Evolutionary conservation across 225 moss, liverwort and hornwort species (phyloP).

Genomic region (Takakia lepidozioides): DNA sequence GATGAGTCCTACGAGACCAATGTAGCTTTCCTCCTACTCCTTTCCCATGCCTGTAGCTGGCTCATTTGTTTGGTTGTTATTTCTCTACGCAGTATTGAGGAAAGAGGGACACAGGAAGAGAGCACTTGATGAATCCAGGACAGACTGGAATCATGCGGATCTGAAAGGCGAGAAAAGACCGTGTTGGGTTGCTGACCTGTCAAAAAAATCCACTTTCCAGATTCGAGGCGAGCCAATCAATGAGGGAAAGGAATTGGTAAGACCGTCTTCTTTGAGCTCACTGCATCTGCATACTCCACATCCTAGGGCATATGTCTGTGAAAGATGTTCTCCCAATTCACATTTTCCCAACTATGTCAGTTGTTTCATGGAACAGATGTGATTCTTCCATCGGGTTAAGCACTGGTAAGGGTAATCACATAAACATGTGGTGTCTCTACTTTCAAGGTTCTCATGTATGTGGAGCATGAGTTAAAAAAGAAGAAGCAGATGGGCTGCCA

Average conservation of each 20-base stretch:
- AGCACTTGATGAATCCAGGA: slow-evolving; percentile 11
- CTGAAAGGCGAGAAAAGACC: slow-evolving; percentile 19
- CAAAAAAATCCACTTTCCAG: neutral
- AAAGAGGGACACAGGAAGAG: slow-evolving; percentile 13
- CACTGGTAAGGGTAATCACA: neutral
- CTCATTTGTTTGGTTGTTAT: neutral
- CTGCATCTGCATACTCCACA: too few species aligned
- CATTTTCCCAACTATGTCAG: too few species aligned
- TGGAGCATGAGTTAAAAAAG: neutral
- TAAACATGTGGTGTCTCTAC: too few species aligned
- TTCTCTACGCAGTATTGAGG: slow-evolving; percentile 14
- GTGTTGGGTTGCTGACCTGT: slow-evolving; percentile 10
- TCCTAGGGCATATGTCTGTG: too few species aligned
- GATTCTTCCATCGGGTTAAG: too few species aligned
- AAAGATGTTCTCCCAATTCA: too few species aligned
- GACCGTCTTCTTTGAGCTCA: slow-evolving; percentile 1
- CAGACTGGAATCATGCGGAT: too few species aligned
- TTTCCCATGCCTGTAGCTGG: neutral
- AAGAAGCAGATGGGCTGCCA: too few species aligned
- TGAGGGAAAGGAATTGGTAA: slow-evolving; percentile 30
- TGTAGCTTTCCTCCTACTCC: neutral
- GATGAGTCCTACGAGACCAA: too few species aligned
- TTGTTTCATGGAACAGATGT: too few species aligned
- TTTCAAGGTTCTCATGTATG: too few species aligned
- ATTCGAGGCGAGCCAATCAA: slow-evolving; percentile 20